These are phyloP conservation scores for Naganishia onofrii DNA, from an alignment of 768 basidiomycete species.

Conservation along the genomic window DNA sequence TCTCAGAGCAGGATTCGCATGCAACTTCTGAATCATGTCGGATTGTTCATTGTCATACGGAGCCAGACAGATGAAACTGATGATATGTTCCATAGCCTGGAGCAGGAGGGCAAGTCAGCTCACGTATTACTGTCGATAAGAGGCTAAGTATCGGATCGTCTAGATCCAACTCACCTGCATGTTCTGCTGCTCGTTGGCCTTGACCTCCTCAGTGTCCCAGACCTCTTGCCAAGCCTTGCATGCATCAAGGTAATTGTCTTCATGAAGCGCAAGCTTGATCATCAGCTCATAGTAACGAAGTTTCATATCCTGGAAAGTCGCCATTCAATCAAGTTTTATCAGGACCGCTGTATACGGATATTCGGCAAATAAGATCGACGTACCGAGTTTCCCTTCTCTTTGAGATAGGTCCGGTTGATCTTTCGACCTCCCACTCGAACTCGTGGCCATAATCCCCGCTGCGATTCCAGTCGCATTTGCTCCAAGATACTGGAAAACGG, in stretches of 20 bases:
- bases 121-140: not conserved
- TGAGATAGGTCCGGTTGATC: slow-evolving; percentile 88
- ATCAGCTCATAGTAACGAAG: slow-evolving; percentile 93
- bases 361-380: slow-evolving; percentile 36
- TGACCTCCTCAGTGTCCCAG: slow-evolving; percentile 94
- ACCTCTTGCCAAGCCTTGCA: slow-evolving; percentile 94
- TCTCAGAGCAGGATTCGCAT: slow-evolving; percentile 69
- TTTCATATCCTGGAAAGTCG: slow-evolving; percentile 72
- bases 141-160: slow-evolving; percentile 36
- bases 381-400: slow-evolving; percentile 83
- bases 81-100: slow-evolving; percentile 88
- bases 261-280: slow-evolving; percentile 87
- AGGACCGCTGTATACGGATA: slow-evolving; percentile 18
- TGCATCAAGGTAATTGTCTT: slow-evolving; percentile 81
- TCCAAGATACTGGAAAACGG: slow-evolving; percentile 65
- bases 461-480: slow-evolving; percentile 76
- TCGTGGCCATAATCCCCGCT: slow-evolving; percentile 75
- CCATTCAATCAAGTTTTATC: too few species aligned
- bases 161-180: slow-evolving; percentile 50
- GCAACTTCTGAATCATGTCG: slow-evolving; percentile 89
- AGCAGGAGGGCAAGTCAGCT: slow-evolving; percentile 26
- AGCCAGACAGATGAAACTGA: slow-evolving; percentile 89
- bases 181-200: slow-evolving; percentile 63
- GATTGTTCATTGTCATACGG: slow-evolving; percentile 96
- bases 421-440: slow-evolving; percentile 87